Evolutionary conservation across 2,329 filamentous ascomycete species (phyloP).

Genomic region (Diaporthe batatas): DNA sequence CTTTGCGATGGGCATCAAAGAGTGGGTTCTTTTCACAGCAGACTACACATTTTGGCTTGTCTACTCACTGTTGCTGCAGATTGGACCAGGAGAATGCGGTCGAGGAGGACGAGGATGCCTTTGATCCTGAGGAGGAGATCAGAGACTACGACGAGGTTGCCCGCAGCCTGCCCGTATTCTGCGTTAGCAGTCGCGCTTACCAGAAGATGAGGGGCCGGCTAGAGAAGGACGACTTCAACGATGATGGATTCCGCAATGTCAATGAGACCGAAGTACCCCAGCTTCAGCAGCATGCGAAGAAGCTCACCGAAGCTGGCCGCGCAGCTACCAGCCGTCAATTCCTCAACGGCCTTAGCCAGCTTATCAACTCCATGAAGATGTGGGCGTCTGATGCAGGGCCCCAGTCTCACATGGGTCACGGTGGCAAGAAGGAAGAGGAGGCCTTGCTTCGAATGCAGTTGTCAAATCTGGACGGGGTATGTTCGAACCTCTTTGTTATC

Average conservation of each 20-base stretch:
- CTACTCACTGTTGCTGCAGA: not conserved
- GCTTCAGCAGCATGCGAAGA: constrained; percentile 13
- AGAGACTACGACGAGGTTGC: constrained; percentile 11
- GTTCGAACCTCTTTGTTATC: not conserved
- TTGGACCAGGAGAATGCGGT: constrained; percentile 1
- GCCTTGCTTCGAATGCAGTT: not conserved
- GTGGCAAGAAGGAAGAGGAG: not conserved
- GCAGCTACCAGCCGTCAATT: constrained; percentile 5
- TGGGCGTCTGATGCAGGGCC: not conserved
- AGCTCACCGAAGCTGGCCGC: constrained; percentile 6
- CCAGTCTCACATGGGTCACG: not conserved
- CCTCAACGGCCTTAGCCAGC: constrained; percentile 12
- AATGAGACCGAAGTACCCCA: constrained; percentile 11
- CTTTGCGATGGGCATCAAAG: constrained; percentile 15
- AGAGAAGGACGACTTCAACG: constrained; percentile 7
- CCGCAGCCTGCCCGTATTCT: constrained; percentile 5
- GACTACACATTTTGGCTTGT: not conserved
- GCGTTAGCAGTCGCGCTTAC: constrained; percentile 8
- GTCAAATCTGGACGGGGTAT: not conserved
- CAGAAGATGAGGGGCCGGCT: constrained; percentile 2
- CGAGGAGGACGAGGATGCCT: not conserved
- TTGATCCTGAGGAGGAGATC: constrained; percentile 16
- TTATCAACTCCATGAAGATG: constrained; percentile 20
- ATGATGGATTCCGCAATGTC: constrained; percentile 13
- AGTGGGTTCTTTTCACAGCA: not conserved